phyloP scores from a whole-genome alignment of 2,329 filamentous ascomycete species.

The Colletotrichum australisinense region DNA sequence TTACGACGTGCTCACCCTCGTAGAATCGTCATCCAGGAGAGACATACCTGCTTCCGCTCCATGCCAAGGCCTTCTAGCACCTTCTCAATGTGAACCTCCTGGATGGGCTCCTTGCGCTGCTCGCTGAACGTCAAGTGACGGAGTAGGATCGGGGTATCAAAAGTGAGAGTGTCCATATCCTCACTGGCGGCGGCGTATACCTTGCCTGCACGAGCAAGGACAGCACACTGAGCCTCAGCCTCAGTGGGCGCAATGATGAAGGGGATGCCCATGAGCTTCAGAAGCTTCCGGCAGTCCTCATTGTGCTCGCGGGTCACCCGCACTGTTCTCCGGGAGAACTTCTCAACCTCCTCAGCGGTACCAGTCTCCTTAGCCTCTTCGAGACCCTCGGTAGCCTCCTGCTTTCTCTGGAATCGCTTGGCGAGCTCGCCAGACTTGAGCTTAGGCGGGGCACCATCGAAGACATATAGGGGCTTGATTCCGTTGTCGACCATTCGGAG shows the following conservation, averaged over 20 bases:
- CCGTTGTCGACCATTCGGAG: constrained; percentile 98
- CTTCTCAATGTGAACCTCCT: constrained; percentile 90
- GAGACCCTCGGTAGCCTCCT: constrained; percentile 87
- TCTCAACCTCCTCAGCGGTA: constrained; percentile 96
- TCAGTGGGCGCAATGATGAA: constrained; percentile 96
- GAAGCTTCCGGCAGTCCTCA: constrained; percentile 87
- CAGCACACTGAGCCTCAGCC: constrained; percentile 96
- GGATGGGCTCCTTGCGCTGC: constrained; percentile 96
- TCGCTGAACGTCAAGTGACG: constrained; percentile 97
- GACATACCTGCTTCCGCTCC: constrained; percentile 80
- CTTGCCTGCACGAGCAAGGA: constrained; percentile 88
- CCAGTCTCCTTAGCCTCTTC: constrained; percentile 98
- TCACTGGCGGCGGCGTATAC: constrained; percentile 97
- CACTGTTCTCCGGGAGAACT: constrained; percentile 93
- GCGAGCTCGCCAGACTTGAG: constrained; percentile 97
- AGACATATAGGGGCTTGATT: constrained; percentile 98
- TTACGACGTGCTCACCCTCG: background rate
- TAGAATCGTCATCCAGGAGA: background rate
- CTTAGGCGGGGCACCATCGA: constrained; percentile 96
- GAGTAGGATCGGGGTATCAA: constrained; percentile 89
- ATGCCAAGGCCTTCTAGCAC: constrained; percentile 89
- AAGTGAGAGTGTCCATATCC: constrained; percentile 99
- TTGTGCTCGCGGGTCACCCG: constrained; percentile 98
- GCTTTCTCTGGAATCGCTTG: constrained; percentile 94
- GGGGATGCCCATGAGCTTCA: constrained; percentile 96